Conservation (phyloP, 345 rosid genomes). For the Populus tremula region DNA sequence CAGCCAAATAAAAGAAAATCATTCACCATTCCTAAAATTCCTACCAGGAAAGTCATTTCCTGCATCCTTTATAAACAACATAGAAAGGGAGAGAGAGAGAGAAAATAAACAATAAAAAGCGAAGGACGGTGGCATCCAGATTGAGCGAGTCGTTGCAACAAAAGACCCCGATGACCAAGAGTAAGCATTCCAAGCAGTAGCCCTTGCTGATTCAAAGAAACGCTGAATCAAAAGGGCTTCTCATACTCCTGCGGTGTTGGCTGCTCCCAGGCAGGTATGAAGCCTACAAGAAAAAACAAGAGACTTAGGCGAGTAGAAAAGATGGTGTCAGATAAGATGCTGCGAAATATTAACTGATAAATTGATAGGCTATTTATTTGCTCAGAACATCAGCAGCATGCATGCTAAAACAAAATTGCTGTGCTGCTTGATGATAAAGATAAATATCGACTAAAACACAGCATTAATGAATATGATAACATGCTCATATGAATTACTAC, state of each 20-base stretch:
- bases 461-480: neutral
- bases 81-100: neutral
- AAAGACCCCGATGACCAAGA: slow-evolving; percentile 6
- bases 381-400: neutral
- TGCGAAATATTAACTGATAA: neutral
- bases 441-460: neutral
- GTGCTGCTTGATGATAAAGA: neutral
- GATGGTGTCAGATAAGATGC: neutral
- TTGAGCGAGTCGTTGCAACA: slow-evolving; percentile 3
- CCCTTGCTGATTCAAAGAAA: neutral
- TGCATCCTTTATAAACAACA: slow-evolving; percentile 7
- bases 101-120: neutral
- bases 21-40: slow-evolving; percentile 15
- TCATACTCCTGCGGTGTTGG: slow-evolving; percentile 61
- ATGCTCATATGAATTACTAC: neutral
- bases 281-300: slow-evolving; percentile 46
- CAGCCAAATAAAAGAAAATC: slow-evolving; percentile 3
- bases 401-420: neutral
- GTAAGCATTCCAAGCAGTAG: slow-evolving; percentile 15
- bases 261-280: slow-evolving; percentile 80
- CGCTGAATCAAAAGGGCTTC: slow-evolving; percentile 66
- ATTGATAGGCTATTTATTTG: neutral
- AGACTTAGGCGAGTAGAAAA: slow-evolving; percentile 3
- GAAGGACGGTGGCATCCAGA: neutral
- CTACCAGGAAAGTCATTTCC: slow-evolving; percentile 8